Percentiles rank a stretch among this genome's conserved stretches.
These are phyloP conservation scores for Canna indica DNA, from an alignment of 176 grass and related monocot genomes.

Conservation along the genomic window DNA sequence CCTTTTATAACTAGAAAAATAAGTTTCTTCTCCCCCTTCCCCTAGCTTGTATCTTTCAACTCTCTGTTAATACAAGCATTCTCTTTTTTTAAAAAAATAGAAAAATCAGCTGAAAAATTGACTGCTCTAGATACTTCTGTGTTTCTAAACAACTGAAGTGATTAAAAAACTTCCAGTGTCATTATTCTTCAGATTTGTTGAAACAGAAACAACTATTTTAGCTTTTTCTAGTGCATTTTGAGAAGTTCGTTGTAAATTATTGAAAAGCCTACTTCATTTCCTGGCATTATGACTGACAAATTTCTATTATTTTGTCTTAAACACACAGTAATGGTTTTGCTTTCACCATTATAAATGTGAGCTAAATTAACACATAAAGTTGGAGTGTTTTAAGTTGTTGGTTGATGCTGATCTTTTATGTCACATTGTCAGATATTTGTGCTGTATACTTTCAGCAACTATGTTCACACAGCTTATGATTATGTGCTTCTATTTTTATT, in stretches of 20 bases:
- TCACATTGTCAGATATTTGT: background rate
- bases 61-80: no score
- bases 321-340: background rate
- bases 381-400: background rate
- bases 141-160: background rate
- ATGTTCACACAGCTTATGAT: background rate
- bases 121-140: background rate
- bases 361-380: background rate
- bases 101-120: no score
- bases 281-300: background rate
- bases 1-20: background rate
- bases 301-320: background rate
- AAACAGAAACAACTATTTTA: background rate
- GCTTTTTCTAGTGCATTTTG: background rate
- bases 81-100: no score
- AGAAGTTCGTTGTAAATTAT: background rate
- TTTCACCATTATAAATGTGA: background rate
- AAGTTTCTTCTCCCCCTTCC: no score
- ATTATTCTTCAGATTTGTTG: background rate
- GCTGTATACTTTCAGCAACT: background rate
- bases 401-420: background rate
- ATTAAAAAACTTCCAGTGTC: background rate
- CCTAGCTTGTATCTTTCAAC: no score
- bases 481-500: background rate
- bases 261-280: background rate